phyloP scores from a whole-genome alignment of 805 yeast genomes.

The Yamadazyma olivae region DNA sequence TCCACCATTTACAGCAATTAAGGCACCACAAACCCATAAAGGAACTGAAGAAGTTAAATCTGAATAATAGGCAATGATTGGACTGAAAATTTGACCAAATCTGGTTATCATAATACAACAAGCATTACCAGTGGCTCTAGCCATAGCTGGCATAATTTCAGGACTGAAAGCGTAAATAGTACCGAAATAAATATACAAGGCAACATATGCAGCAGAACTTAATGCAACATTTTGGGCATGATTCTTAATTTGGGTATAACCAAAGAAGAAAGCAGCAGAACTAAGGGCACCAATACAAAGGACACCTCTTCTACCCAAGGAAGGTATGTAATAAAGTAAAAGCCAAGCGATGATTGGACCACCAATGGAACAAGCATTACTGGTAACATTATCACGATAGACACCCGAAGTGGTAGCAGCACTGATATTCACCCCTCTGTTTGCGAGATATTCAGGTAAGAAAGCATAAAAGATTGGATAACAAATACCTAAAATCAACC shows the following conservation, averaged over 20 bases:
- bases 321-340: slow-evolving; percentile 21
- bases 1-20: slow-evolving; percentile 28
- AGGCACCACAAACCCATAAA: slow-evolving; percentile 35
- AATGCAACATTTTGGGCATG: slow-evolving; percentile 44
- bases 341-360: slow-evolving; percentile 55
- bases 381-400: slow-evolving; percentile 48
- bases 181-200: slow-evolving; percentile 34
- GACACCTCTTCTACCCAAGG: slow-evolving; percentile 55
- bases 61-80: slow-evolving; percentile 31
- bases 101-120: slow-evolving; percentile 29
- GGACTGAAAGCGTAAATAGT: slow-evolving; percentile 34
- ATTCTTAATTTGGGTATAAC: slow-evolving; percentile 58
- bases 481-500: slow-evolving; percentile 56
- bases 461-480: slow-evolving; percentile 54
- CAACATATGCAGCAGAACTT: slow-evolving; percentile 42
- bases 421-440: slow-evolving; percentile 47
- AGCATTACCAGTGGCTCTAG: slow-evolving; percentile 36
- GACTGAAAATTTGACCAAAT: slow-evolving; percentile 27
- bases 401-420: slow-evolving; percentile 35
- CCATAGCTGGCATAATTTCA: slow-evolving; percentile 33
- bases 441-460: slow-evolving; percentile 49
- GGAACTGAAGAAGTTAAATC: slow-evolving; percentile 27
- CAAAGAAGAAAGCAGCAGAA: slow-evolving; percentile 57
- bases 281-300: slow-evolving; percentile 51
- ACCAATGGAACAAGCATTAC: slow-evolving; percentile 44